phyloP scores from a whole-genome alignment of 306 rosid genomes.

The Cucurbita moschata region DNA sequence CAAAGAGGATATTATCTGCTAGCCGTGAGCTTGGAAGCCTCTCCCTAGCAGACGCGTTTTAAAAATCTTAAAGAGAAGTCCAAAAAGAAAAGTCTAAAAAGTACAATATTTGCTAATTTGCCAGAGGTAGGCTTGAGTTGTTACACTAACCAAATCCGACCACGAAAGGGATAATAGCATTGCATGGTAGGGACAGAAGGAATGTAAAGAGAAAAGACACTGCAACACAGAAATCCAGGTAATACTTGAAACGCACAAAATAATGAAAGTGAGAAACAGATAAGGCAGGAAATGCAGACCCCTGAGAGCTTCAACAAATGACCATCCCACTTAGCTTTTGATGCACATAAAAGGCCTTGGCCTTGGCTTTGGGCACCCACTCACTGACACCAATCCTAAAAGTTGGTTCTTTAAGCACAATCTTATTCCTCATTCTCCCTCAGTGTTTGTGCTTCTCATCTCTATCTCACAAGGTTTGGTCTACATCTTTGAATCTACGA shows the following conservation, averaged over 20 bases:
- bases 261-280: background rate
- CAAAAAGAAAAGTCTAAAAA: too few relatives aligned
- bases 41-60: too few relatives aligned
- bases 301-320: background rate
- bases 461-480: background rate
- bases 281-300: background rate
- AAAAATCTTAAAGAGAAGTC: too few relatives aligned
- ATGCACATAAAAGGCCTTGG: background rate
- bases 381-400: background rate
- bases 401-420: constrained; percentile 7
- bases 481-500: constrained; percentile 1
- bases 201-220: background rate
- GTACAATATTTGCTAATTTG: too few relatives aligned
- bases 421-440: background rate
- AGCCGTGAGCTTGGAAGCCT: too few relatives aligned
- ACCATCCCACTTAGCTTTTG: constrained; percentile 1
- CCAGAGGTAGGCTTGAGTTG: too few relatives aligned
- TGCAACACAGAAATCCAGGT: background rate
- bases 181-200: background rate
- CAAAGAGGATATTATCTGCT: too few relatives aligned
- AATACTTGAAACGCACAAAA: background rate
- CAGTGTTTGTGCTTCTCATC: background rate
- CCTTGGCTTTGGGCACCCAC: background rate
- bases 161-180: background rate
- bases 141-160: too few relatives aligned